A percentile compares a stretch with the other conserved stretches of the same genome.
These are phyloP conservation scores for Bipolaris oryzae DNA, from an alignment of 2,329 filamentous ascomycete species.

Conservation along the genomic window DNA sequence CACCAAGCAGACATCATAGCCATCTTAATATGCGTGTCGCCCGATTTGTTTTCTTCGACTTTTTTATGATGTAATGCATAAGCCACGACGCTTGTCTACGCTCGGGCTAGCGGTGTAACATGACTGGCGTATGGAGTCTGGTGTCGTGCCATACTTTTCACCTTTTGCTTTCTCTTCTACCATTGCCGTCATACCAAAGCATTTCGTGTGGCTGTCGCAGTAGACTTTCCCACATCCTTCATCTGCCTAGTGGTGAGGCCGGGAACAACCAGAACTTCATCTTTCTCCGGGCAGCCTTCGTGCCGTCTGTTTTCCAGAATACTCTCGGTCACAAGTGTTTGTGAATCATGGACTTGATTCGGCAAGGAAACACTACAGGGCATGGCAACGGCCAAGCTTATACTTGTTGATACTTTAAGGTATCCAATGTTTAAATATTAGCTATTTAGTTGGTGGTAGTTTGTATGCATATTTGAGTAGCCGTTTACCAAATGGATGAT, in stretches of 20 bases:
- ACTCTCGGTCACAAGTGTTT: not conserved
- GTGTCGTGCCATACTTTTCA: slow-evolving; percentile 2
- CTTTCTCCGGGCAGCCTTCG: not conserved
- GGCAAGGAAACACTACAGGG: too few species aligned
- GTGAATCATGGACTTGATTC: too few species aligned
- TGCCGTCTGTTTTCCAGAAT: not conserved
- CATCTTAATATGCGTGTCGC: not conserved
- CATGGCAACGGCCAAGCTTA: too few species aligned
- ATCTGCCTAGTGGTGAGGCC: not conserved
- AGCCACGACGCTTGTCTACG: slow-evolving; percentile 21
- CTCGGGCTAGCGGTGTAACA: slow-evolving; percentile 20
- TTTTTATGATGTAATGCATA: slow-evolving; percentile 29
- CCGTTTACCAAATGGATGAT: not conserved
- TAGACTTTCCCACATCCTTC: not conserved
- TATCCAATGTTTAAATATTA: not conserved
- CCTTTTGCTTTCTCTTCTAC: not conserved
- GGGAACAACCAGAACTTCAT: not conserved
- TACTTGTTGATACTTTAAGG: too few species aligned
- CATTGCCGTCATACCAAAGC: not conserved
- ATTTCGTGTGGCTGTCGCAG: not conserved
- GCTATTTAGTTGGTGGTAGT: not conserved
- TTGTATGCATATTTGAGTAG: not conserved
- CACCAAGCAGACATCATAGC: slow-evolving; percentile 17
- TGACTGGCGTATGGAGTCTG: slow-evolving; percentile 23
- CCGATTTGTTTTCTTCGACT: slow-evolving; percentile 3